A percentile compares a stretch with the other conserved stretches of the same genome.
These are phyloP conservation scores for Plectosphaerella cucumerina DNA, from an alignment of 2,329 filamentous ascomycete genomes.

Conservation along the genomic window DNA sequence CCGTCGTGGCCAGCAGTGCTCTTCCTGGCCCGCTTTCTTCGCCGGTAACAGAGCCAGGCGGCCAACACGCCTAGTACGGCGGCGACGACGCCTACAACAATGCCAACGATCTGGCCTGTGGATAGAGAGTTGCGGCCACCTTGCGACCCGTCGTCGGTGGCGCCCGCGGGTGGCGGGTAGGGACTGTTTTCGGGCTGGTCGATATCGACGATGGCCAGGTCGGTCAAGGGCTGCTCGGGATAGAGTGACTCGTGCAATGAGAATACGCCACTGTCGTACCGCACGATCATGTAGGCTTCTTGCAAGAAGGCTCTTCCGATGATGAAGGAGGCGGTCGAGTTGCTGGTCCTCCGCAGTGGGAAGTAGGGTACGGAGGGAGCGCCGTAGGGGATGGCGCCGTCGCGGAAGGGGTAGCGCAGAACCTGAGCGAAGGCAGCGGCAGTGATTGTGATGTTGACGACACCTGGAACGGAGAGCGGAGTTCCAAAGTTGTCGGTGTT, in stretches of 20 bases:
- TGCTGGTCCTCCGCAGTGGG: constrained; percentile 53
- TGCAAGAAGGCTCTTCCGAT: constrained; percentile 68
- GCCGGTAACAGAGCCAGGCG: constrained; percentile 26
- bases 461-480: constrained; percentile 41
- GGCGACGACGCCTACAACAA: constrained; percentile 37
- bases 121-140: constrained; percentile 24
- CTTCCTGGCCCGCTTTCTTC: constrained; percentile 25
- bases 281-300: constrained; percentile 58
- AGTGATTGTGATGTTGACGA: constrained; percentile 55
- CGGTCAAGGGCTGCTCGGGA: constrained; percentile 34
- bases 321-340: constrained; percentile 44
- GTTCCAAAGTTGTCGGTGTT: constrained; percentile 48
- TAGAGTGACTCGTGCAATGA: constrained; percentile 53
- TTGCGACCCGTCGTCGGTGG: background rate
- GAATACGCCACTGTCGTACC: constrained; percentile 50
- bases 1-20: constrained; percentile 21
- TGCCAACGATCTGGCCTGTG: constrained; percentile 38
- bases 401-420: constrained; percentile 45
- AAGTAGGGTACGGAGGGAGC: constrained; percentile 56
- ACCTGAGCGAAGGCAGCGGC: constrained; percentile 45
- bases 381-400: constrained; percentile 36
- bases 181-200: constrained; percentile 39
- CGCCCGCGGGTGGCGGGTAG: constrained; percentile 34
- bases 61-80: constrained; percentile 20
- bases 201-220: constrained; percentile 38